These are phyloP conservation scores for Quercus tomentella DNA, from an alignment of 331 rosid species.

Conservation along the genomic window DNA sequence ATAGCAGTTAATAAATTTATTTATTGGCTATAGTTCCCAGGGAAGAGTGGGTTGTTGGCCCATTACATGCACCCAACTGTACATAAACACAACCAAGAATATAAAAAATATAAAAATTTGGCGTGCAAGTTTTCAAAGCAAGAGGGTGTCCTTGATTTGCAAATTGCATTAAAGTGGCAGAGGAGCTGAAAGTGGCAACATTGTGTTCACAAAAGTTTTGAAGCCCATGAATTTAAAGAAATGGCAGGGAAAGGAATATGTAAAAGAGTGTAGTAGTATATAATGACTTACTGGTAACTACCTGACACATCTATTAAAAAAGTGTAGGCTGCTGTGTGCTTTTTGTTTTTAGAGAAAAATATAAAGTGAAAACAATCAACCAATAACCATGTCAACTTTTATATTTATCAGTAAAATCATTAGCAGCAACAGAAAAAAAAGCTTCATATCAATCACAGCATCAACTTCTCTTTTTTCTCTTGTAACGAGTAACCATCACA, in stretches of 20 bases:
- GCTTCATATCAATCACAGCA: not conserved
- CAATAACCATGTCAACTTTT: not conserved
- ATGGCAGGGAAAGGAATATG: not conserved
- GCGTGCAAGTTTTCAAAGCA: not conserved
- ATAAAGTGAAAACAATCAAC: not conserved
- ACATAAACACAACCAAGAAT: not conserved
- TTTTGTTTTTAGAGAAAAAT: not conserved
- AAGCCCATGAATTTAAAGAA: not conserved
- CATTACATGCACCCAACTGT: not conserved
- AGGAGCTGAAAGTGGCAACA: not conserved
- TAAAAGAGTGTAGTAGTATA: not conserved
- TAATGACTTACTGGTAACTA: not conserved
- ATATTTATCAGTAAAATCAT: slow-evolving; percentile 7
- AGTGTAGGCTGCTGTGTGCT: not conserved
- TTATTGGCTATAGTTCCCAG: not conserved
- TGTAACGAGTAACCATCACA: slow-evolving; percentile 22
- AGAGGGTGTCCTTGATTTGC: not conserved
- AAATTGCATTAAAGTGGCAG: not conserved
- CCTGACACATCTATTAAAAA: not conserved
- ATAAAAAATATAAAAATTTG: not conserved
- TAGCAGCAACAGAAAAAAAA: not conserved
- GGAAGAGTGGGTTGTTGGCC: not conserved
- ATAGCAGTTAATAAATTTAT: not conserved
- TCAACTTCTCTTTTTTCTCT: not conserved
- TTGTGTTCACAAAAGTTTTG: not conserved